These are phyloP conservation scores for Rhododendron kiyosumense DNA, from an alignment of 148 eudicot genomes.

Conservation along the genomic window DNA sequence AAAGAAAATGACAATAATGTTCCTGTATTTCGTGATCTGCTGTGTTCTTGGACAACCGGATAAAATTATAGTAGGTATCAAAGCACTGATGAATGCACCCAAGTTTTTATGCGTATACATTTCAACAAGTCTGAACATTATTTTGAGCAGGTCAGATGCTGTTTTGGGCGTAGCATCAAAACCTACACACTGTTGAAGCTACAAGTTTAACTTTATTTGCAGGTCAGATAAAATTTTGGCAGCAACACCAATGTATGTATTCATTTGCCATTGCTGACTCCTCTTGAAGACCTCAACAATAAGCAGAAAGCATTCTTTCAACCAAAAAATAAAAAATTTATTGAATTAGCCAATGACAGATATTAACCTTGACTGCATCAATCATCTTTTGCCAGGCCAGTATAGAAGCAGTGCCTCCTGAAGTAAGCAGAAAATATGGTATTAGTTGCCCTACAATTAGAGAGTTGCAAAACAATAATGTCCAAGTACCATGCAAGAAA, in stretches of 20 bases:
- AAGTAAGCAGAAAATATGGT: neutral
- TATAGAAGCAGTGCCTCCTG: conserved; percentile 7
- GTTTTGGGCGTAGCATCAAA: neutral
- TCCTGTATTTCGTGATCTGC: neutral
- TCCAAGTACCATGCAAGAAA: neutral
- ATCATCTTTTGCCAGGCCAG: conserved; percentile 44
- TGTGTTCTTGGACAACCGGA: neutral
- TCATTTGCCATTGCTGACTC: neutral
- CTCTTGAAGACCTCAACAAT: neutral
- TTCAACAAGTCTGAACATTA: neutral
- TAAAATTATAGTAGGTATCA: neutral
- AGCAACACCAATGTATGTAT: neutral
- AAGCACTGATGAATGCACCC: neutral
- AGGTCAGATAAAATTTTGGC: neutral
- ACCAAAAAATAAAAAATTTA: neutral
- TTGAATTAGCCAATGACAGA: neutral
- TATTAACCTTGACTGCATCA: conserved; percentile 40
- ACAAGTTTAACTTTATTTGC: neutral
- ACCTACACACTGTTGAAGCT: neutral
- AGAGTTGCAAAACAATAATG: neutral
- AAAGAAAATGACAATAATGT: neutral
- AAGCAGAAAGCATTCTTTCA: neutral
- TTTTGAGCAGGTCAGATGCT: neutral
- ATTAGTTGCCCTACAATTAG: neutral
- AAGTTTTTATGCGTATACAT: neutral